Evolutionary conservation across 2,329 filamentous ascomycete species (phyloP).

Genomic region (Fusarium pilosicola): DNA sequence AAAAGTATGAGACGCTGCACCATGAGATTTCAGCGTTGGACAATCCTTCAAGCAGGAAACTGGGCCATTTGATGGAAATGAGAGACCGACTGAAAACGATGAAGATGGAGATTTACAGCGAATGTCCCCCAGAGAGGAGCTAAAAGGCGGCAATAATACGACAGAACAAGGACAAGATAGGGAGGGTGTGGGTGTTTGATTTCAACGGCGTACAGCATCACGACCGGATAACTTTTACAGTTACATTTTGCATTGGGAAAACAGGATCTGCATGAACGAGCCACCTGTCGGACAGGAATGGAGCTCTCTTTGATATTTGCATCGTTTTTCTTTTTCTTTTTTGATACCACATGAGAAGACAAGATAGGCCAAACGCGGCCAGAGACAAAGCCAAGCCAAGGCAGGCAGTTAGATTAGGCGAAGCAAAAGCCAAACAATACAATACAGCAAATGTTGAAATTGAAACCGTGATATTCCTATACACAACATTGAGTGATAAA

Average conservation of each 20-base stretch:
- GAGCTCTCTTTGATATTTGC: constrained; percentile 41
- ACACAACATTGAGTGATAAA: constrained; percentile 4
- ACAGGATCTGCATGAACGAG: constrained; percentile 41
- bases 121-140: constrained; percentile 49
- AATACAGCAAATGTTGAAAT: constrained; percentile 41
- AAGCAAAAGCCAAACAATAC: constrained; percentile 39
- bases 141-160: constrained; percentile 34
- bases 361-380: constrained; percentile 23
- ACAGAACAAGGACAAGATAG: constrained; percentile 12
- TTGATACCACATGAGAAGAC: constrained; percentile 43
- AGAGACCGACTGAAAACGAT: constrained; percentile 63
- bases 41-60: constrained; percentile 62
- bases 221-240: constrained; percentile 42
- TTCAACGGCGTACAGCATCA: constrained; percentile 41
- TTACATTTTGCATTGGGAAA: constrained; percentile 39
- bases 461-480: neutral
- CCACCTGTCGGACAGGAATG: constrained; percentile 31
- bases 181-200: constrained; percentile 14
- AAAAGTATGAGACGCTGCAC: constrained; percentile 67
- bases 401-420: constrained; percentile 31
- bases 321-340: constrained; percentile 22
- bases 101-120: constrained; percentile 68
- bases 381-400: constrained; percentile 3
- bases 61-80: constrained; percentile 64
- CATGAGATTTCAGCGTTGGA: constrained; percentile 61